Evolutionary conservation across 768 basidiomycete species (phyloP), one percentile per base, ranked within the genome.

Genomic region (Rhodotorula graminis): DNA sequence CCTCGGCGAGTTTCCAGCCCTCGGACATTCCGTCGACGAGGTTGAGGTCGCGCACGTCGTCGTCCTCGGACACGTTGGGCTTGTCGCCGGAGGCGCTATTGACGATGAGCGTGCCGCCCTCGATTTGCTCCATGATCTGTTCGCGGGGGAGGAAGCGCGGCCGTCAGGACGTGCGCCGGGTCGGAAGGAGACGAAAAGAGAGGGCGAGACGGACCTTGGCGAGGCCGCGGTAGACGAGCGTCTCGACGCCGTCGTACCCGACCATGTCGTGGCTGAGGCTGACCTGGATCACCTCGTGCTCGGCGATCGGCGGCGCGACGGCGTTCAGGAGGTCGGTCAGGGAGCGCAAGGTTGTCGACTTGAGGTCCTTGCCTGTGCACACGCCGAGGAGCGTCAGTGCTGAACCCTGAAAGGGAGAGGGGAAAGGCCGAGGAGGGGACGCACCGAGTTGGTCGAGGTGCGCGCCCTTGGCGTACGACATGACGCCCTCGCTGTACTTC

Each of bases 221-320:
- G 57, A 97, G 84, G 5, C 91, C 89, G 33, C 89, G 87, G 82
- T 96, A 98, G 37, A 93, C 91, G n/a, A 99, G 85, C 19, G 89
- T 86, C 82, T 98, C 95, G 56, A 98, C 86, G 14, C 96, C 96
- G 69, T 94, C 93, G 80, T 95, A 97, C 27, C 96, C 96, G 74
- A 86, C 85, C 94, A 99, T 94, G 76, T 96, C 93, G 82, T 98
- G 94, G 78, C 89, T 90, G 52, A 99, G 83, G 90, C 91, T 92
- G 15, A 99, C 88, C 80, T 96, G 88, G 74, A 99, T 93, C 25
- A 97, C 92, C 82, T 99, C 96, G 80, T 98, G 95, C 80, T 95
- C 94, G 37, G 94, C 91, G 77, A 98, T 98, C 21, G 96, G 96
- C 55, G 96, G 96, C 0, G 96, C 96, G 71, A 99, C 95, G 42